Conservation (phyloP, 768 basidiomycete species). For the Austroboletus eburneus region DNA sequence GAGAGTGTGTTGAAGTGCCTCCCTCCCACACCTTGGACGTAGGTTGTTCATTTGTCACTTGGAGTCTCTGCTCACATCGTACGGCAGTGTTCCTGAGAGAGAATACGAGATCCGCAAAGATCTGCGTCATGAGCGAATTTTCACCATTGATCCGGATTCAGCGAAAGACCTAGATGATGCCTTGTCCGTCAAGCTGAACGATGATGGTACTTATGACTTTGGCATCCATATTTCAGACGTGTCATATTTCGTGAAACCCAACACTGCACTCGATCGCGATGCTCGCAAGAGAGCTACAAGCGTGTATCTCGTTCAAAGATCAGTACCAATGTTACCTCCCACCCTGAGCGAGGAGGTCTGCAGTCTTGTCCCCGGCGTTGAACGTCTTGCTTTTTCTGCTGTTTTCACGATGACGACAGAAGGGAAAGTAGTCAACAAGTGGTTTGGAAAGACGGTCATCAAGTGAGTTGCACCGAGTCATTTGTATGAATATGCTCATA, state of each 20-base stretch:
- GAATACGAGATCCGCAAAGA: slow-evolving; percentile 89
- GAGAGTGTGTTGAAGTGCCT: slow-evolving; percentile 94
- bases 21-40: slow-evolving; percentile 94
- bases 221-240: slow-evolving; percentile 98
- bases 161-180: slow-evolving; percentile 97
- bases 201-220: slow-evolving; percentile 89
- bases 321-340: slow-evolving; percentile 96
- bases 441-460: slow-evolving; percentile 92
- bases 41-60: slow-evolving; percentile 26
- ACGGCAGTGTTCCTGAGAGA: slow-evolving; percentile 73
- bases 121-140: slow-evolving; percentile 76
- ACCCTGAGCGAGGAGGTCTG: slow-evolving; percentile 91
- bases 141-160: slow-evolving; percentile 87
- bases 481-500: slow-evolving; percentile 1
- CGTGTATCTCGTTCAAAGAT: slow-evolving; percentile 94
- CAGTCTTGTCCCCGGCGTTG: slow-evolving; percentile 82
- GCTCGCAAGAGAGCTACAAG: slow-evolving; percentile 96
- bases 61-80: slow-evolving; percentile 9
- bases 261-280: slow-evolving; percentile 96
- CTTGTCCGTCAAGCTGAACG: slow-evolving; percentile 80
- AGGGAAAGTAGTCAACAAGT: slow-evolving; percentile 78
- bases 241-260: slow-evolving; percentile 90
- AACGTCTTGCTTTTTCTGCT: slow-evolving; percentile 88
- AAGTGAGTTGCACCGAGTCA: slow-evolving; percentile 47
- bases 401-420: slow-evolving; percentile 84